phyloP scores from a whole-genome alignment of 2,329 filamentous ascomycete genomes.

The Celoporthe dispersa region DNA sequence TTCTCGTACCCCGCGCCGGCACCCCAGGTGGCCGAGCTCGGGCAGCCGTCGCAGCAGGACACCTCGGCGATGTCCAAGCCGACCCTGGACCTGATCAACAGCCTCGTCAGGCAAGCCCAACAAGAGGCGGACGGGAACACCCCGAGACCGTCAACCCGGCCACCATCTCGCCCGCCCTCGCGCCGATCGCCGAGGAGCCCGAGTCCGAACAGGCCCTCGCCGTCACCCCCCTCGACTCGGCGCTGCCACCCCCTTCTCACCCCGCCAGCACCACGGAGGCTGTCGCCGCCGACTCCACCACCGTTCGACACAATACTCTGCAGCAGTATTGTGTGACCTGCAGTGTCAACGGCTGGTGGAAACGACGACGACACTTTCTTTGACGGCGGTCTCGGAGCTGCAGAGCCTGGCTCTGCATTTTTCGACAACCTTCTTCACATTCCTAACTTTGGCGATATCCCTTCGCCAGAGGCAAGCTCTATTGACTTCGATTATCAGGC shows the following conservation, averaged over 20 bases:
- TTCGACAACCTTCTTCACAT: slow-evolving; percentile 57
- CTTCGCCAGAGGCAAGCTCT: slow-evolving; percentile 71
- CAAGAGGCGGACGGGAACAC: slow-evolving; percentile 39
- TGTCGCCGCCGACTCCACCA: slow-evolving; percentile 52
- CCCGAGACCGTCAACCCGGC: slow-evolving; percentile 61
- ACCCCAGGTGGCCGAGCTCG: slow-evolving; percentile 4
- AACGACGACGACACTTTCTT: slow-evolving; percentile 51
- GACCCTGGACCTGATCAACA: slow-evolving; percentile 43
- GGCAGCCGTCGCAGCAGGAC: not conserved
- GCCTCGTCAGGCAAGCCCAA: slow-evolving; percentile 46
- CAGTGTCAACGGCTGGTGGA: slow-evolving; percentile 90
- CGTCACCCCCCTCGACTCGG: slow-evolving; percentile 32
- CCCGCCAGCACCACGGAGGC: slow-evolving; percentile 33
- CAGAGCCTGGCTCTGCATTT: slow-evolving; percentile 68
- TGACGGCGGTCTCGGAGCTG: slow-evolving; percentile 48
- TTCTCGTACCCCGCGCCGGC: slow-evolving; percentile 43
- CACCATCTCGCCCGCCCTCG: slow-evolving; percentile 62
- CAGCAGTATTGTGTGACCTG: slow-evolving; percentile 99
- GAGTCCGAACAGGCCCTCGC: slow-evolving; percentile 38
- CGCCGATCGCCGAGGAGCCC: slow-evolving; percentile 53
- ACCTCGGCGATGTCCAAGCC: slow-evolving; percentile 18
- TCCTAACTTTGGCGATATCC: slow-evolving; percentile 37
- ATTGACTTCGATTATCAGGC: slow-evolving; percentile 70
- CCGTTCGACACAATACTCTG: slow-evolving; percentile 99
- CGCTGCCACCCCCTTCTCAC: slow-evolving; percentile 11